Base-by-base conservation (phyloP, 1,139 yeast species). In the Suhomyces terraborum region DNA sequence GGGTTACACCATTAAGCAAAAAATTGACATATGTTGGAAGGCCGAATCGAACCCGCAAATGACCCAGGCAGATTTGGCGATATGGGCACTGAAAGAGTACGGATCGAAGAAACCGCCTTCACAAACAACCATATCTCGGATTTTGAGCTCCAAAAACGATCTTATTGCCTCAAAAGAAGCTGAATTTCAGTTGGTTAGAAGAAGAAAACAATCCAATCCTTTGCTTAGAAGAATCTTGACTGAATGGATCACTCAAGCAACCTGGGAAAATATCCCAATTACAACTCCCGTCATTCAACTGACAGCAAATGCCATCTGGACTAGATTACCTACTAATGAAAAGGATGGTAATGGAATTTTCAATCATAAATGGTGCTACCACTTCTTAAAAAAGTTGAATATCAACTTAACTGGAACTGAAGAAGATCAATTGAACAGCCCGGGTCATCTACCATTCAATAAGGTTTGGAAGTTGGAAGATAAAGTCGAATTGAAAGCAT, bases 161-260 rank as follows among this genome's bases (percentile, higher is more conserved):
- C 64, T 80, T 36, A 75, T 81, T 47, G 77, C 84, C 4, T 62
- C 79, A 29, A 80, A 79, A 53, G 83, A 79, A 41, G 72, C 80
- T 24, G 86, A 81, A 45, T 73, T 75, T 58, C 73, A 61, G 61
- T 63, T 74, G 46, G 77, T 76, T 23, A 61, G 85, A 48, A 63
- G 84, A 42, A 59, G 87, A 45, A 77, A 79, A 43, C 75, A 78
- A 30, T 62, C 79, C 24, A 81, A 82, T 51, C 79, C 82, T 4
- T 56, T 81, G 12, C 64, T 82, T 13, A 63, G 87, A 36, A 70
- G 75, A 36, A 80, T 81, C 6, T 58, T 82, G 34, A 75, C 82
- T 8, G 87, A 82, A 57, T 82, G 87, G 87, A 78, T 81, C 36
- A 75, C 84, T 1, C 87, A 81, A 55, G 79, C 82, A 18, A 73